A percentile compares a stretch with the other conserved stretches of the same genome.
These are phyloP conservation scores for Polyporus tsugae DNA, from an alignment of 1,284 basidiomycete genomes.

Conservation along the genomic window DNA sequence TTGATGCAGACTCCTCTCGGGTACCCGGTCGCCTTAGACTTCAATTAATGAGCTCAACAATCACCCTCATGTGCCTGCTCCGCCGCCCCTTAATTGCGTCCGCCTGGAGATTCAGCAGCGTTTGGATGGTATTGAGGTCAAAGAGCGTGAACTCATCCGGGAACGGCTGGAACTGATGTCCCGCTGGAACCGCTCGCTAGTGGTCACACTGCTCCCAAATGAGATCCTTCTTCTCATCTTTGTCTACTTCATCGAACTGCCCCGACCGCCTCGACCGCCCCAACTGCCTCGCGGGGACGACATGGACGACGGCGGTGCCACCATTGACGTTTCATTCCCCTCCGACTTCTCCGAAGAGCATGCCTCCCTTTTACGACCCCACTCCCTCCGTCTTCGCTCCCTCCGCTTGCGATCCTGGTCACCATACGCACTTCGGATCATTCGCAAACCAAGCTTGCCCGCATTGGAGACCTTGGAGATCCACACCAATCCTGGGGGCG, in stretches of 20 bases:
- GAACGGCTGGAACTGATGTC: background rate
- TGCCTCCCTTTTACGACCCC: background rate
- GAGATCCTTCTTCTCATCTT: background rate
- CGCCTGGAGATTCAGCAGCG: background rate
- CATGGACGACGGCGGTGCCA: background rate
- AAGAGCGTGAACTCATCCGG: background rate
- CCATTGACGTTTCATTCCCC: background rate
- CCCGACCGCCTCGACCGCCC: background rate
- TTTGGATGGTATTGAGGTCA: background rate
- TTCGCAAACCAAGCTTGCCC: background rate
- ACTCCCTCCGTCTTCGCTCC: background rate
- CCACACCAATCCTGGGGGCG: background rate
- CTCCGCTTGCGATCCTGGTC: background rate
- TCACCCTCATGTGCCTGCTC: background rate
- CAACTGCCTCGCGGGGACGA: too few species aligned
- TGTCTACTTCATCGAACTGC: background rate
- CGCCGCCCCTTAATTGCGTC: background rate
- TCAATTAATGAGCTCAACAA: too few species aligned
- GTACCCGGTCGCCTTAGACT: background rate
- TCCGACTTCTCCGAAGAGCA: background rate
- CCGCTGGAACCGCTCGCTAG: background rate
- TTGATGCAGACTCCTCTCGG: too few species aligned
- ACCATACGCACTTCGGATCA: background rate
- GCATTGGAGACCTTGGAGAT: background rate
- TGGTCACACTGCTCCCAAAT: background rate